Conservation (phyloP, 2,329 filamentous ascomycete genomes). For the Colletotrichum tanaceti region DNA sequence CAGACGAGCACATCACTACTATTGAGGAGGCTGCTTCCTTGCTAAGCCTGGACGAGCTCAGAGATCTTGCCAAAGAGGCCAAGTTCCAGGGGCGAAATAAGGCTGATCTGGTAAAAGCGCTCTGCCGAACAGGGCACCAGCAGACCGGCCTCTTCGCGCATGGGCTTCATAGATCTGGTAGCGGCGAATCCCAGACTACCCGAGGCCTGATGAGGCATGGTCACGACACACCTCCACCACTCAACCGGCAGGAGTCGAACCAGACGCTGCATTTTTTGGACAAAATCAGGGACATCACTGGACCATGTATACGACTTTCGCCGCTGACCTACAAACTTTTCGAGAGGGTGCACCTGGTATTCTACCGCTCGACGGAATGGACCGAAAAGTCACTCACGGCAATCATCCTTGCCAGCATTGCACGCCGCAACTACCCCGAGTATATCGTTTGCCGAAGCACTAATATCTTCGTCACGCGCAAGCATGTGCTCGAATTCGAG, state of each 20-base stretch:
- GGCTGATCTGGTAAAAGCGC: constrained; percentile 77
- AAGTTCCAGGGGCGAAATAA: constrained; percentile 93
- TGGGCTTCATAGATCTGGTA: constrained; percentile 73
- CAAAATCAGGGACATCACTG: constrained; percentile 82
- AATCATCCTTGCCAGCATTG: constrained; percentile 92
- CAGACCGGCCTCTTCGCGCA: constrained; percentile 81
- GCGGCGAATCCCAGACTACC: constrained; percentile 64
- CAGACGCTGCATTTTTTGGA: constrained; percentile 79
- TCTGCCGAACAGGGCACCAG: constrained; percentile 77
- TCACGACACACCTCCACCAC: constrained; percentile 49
- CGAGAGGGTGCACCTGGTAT: constrained; percentile 93
- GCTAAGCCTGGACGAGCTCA: constrained; percentile 88
- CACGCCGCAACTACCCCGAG: constrained; percentile 84
- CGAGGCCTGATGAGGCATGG: constrained; percentile 46
- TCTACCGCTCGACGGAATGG: constrained; percentile 96
- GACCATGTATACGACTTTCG: constrained; percentile 86
- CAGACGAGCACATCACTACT: constrained; percentile 77
- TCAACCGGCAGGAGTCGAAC: constrained; percentile 61
- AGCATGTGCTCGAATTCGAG: constrained; percentile 87
- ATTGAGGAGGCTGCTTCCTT: constrained; percentile 87
- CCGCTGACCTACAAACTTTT: constrained; percentile 81
- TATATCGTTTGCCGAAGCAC: constrained; percentile 91
- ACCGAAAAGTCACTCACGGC: constrained; percentile 96
- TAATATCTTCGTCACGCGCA: constrained; percentile 85
- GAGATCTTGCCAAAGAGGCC: constrained; percentile 83